Base-by-base conservation (phyloP, 208 protist genomes). In the Leishmania braziliensis region DNA sequence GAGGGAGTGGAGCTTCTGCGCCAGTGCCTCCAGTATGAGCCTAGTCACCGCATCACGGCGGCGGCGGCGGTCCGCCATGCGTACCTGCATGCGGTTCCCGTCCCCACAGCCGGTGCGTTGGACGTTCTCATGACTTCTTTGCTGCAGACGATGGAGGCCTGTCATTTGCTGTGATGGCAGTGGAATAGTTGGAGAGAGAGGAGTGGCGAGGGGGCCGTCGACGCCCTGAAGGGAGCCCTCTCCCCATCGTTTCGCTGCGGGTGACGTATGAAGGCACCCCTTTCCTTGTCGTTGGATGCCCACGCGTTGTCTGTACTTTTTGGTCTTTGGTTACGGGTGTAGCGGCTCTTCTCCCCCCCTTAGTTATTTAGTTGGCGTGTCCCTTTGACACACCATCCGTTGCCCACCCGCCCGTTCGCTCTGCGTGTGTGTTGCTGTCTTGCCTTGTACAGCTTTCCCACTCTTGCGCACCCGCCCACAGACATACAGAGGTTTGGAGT, bases 1-100 rank as follows among this genome's bases (percentile, higher is more conserved):
- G 87, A 89, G 8, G 94, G 94, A 0, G 81, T 95, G 1, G 86
- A 97, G 77, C 75, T 97, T 10, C 77, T 97, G 20, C 88, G 90
- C 4, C 82, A 81, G n/a, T 90, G 90, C 50, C 80, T 97, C 29
- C 79, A 82, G 65, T 97, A 95, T 62, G 94, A 97, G 81, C 94
- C 94, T 2, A 79, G 60, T 20, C 79, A 89, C 18, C 90, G 94
- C 46, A 88, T 95, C 53, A 95, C 88, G 2, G 92, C 89, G 2
- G 83, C 79, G 5, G 90, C 95, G 65, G 92, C 91, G 58, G 81
- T 97, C 51, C 79, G 78, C 5, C 91, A 97, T 77, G 87, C 91
- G 4, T 97, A 93, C 84, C 50, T 97, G 53, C 78, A 77, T 48
- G 53, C 86, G 66, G 83, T 86, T 43, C 69, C 73, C 16, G 63